A percentile compares a stretch with the other conserved stretches of the same genome.
Conservation (phyloP, 1,284 basidiomycete genomes). For the Stygiomarasmius scandens region DNA sequence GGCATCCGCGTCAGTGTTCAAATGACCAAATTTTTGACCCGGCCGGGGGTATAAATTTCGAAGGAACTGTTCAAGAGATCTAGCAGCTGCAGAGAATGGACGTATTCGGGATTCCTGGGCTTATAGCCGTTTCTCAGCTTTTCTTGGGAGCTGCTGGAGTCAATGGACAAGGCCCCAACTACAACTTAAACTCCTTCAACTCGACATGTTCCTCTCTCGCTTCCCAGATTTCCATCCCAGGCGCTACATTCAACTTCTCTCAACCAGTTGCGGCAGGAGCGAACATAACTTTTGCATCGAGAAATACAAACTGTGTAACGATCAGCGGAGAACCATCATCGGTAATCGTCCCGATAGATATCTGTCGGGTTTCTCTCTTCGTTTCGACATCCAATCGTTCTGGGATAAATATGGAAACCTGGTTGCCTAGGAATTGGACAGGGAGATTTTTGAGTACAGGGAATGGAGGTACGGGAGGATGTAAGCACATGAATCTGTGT, state of each 20-base stretch:
- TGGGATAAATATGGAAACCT: no score
- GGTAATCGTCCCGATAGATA: constrained; percentile 6
- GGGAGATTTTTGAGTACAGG: constrained; percentile 15
- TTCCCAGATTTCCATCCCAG: background rate
- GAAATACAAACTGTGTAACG: constrained; percentile 6
- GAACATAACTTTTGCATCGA: constrained; percentile 5
- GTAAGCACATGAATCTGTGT: background rate
- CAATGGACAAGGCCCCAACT: no score
- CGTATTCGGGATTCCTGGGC: no score
- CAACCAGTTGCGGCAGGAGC: constrained; percentile 6
- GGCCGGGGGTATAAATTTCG: no score
- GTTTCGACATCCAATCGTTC: constrained; percentile 13
- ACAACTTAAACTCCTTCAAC: background rate
- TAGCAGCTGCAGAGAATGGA: no score
- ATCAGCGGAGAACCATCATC: background rate
- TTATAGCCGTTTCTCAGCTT: no score
- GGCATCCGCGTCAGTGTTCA: no score
- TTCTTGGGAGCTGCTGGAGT: no score
- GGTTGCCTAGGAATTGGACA: no score
- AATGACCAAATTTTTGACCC: no score
- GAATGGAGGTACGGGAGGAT: constrained; percentile 15
- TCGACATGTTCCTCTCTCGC: constrained; percentile 2
- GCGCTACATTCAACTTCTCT: constrained; percentile 1
- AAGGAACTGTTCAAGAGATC: no score
- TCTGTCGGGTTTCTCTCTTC: constrained; percentile 13